A percentile compares a stretch with the other conserved stretches of the same genome.
phyloP scores from a whole-genome alignment of 2,329 filamentous ascomycete species.

The Hypoxylon rubiginosum region DNA sequence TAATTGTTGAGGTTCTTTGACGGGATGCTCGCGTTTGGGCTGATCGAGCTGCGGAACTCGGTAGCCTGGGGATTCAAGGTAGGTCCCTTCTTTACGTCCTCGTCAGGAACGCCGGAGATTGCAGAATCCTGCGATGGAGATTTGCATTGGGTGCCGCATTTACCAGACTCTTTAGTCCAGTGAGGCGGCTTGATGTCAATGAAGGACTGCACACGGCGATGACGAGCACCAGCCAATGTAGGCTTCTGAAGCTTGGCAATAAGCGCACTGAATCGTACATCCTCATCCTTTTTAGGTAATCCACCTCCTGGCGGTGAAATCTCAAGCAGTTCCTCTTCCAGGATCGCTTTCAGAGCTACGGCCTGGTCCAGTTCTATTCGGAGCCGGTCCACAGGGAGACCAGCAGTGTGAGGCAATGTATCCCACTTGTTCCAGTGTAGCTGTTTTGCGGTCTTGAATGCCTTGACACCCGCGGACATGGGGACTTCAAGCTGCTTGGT shows the following conservation, averaged over 20 bases:
- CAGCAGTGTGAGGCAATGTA: conserved; percentile 34
- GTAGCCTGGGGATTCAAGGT: conserved; percentile 47
- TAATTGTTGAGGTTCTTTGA: background rate
- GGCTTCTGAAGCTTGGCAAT: conserved; percentile 44
- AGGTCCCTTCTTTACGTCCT: conserved; percentile 25
- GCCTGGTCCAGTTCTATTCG: conserved; percentile 30
- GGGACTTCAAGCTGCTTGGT: conserved; percentile 17
- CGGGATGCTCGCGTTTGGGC: background rate
- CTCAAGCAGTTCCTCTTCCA: background rate
- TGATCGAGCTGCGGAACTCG: conserved; percentile 40
- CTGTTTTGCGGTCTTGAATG: background rate
- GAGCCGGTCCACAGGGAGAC: conserved; percentile 39
- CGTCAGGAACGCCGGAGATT: conserved; percentile 30
- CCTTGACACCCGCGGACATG: conserved; percentile 32
- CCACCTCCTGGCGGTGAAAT: background rate
- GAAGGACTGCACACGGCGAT: conserved; percentile 4
- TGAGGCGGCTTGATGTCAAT: conserved; percentile 15
- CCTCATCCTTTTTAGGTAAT: background rate
- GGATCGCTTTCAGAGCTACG: background rate
- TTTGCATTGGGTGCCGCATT: background rate
- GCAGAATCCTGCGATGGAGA: conserved; percentile 35
- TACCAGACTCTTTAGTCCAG: conserved; percentile 9
- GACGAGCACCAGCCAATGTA: conserved; percentile 23
- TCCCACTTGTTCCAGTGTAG: background rate
- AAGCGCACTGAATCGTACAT: conserved; percentile 39